Evolutionary conservation across 1,284 basidiomycete species (phyloP).

Genomic region (Moniliella sp.): DNA sequence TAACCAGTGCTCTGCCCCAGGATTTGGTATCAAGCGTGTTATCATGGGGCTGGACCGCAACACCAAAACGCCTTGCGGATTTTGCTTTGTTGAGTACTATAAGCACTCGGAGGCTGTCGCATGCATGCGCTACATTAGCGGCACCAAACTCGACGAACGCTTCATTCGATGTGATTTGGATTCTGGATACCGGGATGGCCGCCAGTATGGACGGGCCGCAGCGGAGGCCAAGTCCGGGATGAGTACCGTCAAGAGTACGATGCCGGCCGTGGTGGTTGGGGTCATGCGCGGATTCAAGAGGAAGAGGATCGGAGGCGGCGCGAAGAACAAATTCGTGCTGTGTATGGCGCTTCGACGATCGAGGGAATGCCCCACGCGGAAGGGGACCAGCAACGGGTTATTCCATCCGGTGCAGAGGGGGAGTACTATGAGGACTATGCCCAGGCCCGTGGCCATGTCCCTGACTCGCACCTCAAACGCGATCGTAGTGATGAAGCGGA

Average conservation of each 20-base stretch:
- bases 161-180: constrained; percentile 95
- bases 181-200: constrained; percentile 84
- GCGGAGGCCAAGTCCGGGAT: constrained; percentile 75
- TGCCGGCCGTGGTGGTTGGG: constrained; percentile 64
- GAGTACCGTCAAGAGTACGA: constrained; percentile 95
- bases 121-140: constrained; percentile 76
- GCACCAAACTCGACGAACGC: constrained; percentile 95
- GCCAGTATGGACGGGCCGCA: constrained; percentile 94
- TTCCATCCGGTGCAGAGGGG: constrained; percentile 10
- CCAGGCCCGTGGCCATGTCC: too few species aligned
- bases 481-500: too few species aligned
- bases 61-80: constrained; percentile 92
- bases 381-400: constrained; percentile 7
- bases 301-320: constrained; percentile 53
- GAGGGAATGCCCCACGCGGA: not conserved
- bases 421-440: constrained; percentile 14
- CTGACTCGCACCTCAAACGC: too few species aligned
- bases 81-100: constrained; percentile 99
- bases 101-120: constrained; percentile 80
- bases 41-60: constrained; percentile 98
- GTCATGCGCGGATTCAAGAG: constrained; percentile 39
- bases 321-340: constrained; percentile 42
- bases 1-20: constrained; percentile 71
- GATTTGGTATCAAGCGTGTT: constrained; percentile 87
- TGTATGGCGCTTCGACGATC: not conserved